These are phyloP conservation scores for Rhinocladiella similis DNA, from an alignment of 2,329 filamentous ascomycete species.

Conservation along the genomic window DNA sequence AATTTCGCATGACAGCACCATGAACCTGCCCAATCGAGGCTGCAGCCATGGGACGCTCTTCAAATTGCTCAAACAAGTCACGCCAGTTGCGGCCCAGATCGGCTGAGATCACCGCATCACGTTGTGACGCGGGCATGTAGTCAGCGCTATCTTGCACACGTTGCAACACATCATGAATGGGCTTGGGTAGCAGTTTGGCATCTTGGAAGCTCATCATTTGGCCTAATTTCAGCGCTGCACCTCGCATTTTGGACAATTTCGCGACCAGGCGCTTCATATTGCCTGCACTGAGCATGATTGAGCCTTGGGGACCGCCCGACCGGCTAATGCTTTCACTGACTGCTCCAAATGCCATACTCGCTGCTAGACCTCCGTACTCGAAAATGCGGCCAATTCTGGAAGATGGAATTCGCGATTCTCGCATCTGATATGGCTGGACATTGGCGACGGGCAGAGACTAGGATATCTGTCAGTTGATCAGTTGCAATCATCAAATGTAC, in stretches of 20 bases:
- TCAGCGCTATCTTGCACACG: conserved; percentile 95
- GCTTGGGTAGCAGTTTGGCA: conserved; percentile 84
- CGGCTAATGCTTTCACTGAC: conserved; percentile 82
- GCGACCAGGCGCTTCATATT: conserved; percentile 94
- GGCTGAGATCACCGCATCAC: conserved; percentile 74
- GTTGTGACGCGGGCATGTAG: conserved; percentile 95
- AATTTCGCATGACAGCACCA: conserved; percentile 70
- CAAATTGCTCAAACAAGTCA: conserved; percentile 77
- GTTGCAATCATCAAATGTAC: conserved; percentile 30
- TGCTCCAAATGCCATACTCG: conserved; percentile 92
- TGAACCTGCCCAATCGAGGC: conserved; percentile 98
- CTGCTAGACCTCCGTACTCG: conserved; percentile 92
- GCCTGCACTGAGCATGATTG: conserved; percentile 79
- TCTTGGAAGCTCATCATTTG: conserved; percentile 99
- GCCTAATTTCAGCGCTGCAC: conserved; percentile 92
- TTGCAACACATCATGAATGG: conserved; percentile 86
- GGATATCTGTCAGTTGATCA: conserved; percentile 48
- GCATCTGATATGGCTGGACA: conserved; percentile 63
- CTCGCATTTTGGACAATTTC: conserved; percentile 93
- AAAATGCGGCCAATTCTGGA: conserved; percentile 83
- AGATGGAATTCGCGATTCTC: conserved; percentile 87
- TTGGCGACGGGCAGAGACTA: conserved; percentile 37
- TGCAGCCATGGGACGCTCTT: conserved; percentile 88
- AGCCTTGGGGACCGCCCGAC: conserved; percentile 72
- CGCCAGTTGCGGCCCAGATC: conserved; percentile 86